Evolutionary conservation across 345 rosid species (phyloP).

Genomic region (Orychophragmus violaceus): DNA sequence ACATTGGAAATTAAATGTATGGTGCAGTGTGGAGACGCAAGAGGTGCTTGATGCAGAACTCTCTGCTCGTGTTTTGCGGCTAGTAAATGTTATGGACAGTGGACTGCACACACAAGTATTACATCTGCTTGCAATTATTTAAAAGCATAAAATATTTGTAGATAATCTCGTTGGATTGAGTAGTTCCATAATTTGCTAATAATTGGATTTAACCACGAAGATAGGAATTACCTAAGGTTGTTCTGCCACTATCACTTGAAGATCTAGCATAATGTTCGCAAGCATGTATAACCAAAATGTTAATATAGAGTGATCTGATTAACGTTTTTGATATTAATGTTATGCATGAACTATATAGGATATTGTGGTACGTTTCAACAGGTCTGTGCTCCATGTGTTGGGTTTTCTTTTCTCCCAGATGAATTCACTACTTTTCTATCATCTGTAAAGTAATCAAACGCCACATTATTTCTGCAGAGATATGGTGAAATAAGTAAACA

Average conservation of each 20-base stretch:
- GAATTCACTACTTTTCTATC: neutral
- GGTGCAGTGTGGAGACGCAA: conserved; percentile 83
- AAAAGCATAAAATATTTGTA: neutral
- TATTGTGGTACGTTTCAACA: conserved; percentile 3
- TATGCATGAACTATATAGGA: neutral
- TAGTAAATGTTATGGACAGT: conserved; percentile 84
- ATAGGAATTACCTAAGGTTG: neutral
- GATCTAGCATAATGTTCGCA: neutral
- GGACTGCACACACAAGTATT: conserved; percentile 83
- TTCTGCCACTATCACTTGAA: neutral
- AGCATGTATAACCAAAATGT: neutral
- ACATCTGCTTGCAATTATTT: neutral
- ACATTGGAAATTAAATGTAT: conserved; percentile 7
- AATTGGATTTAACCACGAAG: conserved; percentile 9
- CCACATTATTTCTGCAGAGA: conserved; percentile 48
- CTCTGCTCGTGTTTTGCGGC: conserved; percentile 92
- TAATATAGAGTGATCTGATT: neutral
- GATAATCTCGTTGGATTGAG: neutral
- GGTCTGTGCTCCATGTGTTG: neutral
- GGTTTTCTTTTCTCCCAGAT: conserved; percentile 10
- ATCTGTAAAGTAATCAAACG: conserved; percentile 11
- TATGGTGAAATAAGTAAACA: conserved; percentile 87
- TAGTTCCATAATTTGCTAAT: neutral
- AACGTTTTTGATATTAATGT: neutral
- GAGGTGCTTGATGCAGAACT: conserved; percentile 99